Percentiles rank a stretch among this genome's conserved stretches.
Conservation (phyloP, 345 rosid species). For the Arabidopsis thaliana region TAIR10.1 NC_003075.7:15882501-15883000, state of each 20-base stretch:
- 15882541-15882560: slow-evolving; percentile 37
- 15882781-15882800: slow-evolving; percentile 24
- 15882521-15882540: slow-evolving; percentile 89
- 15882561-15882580: background rate
- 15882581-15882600: slow-evolving; percentile 21
- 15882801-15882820: slow-evolving; percentile 55
- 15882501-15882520: slow-evolving; percentile 86
- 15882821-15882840: slow-evolving; percentile 94
- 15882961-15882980: slow-evolving; percentile 18
- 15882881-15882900: slow-evolving; percentile 64
- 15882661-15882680: slow-evolving; percentile 84
- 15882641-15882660: slow-evolving; percentile 91
- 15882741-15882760: slow-evolving; percentile 18
- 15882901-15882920: slow-evolving; percentile 84
- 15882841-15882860: slow-evolving; percentile 92
- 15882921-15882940: slow-evolving; percentile 95
- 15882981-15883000: slow-evolving; percentile 19
- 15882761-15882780: slow-evolving; percentile 16
- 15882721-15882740: slow-evolving; percentile 26
- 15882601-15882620: background rate
- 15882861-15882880: slow-evolving; percentile 92
- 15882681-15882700: slow-evolving; percentile 72
- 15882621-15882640: slow-evolving; percentile 74
- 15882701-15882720: slow-evolving; percentile 9
- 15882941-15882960: slow-evolving; percentile 43